Conservation (phyloP, 2,329 filamentous ascomycete genomes). For the Fusarium coffeatum region DNA sequence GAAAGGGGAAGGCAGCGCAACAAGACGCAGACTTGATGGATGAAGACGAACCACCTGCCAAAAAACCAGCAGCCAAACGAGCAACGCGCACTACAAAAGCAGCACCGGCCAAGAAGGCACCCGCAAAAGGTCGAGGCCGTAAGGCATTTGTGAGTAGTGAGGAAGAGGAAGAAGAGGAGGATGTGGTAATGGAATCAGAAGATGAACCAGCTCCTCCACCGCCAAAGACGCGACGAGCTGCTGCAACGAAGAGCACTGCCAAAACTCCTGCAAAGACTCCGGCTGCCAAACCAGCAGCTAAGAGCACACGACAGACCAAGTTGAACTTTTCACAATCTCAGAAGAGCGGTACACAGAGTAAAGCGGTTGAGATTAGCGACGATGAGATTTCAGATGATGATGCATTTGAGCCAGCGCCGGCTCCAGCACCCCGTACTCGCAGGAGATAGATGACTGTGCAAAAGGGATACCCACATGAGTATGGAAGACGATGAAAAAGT, state of each 20-base stretch:
- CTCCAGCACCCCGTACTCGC: constrained; percentile 49
- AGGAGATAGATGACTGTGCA: constrained; percentile 37
- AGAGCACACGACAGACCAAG: constrained; percentile 49
- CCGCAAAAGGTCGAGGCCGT: constrained; percentile 56
- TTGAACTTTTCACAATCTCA: constrained; percentile 52
- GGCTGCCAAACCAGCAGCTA: constrained; percentile 33
- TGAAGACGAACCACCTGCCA: constrained; percentile 59
- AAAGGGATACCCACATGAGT: constrained; percentile 20
- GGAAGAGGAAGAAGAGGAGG: constrained; percentile 60
- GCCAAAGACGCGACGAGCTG: constrained; percentile 47
- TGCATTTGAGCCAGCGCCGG: constrained; percentile 66
- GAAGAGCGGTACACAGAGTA: constrained; percentile 57
- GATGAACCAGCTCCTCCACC: constrained; percentile 55
- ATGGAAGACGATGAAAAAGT: neutral
- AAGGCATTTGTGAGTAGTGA: constrained; percentile 50
- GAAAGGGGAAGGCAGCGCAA: constrained; percentile 39
- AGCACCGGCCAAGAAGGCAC: constrained; percentile 60
- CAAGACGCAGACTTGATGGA: constrained; percentile 51
- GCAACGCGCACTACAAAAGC: constrained; percentile 53
- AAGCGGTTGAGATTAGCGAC: constrained; percentile 70
- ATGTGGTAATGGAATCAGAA: constrained; percentile 66
- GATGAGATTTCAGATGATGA: constrained; percentile 74
- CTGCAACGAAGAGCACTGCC: constrained; percentile 34
- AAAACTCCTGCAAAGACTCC: constrained; percentile 25
- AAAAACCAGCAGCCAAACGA: constrained; percentile 49